Base-by-base conservation (phyloP, 2,329 filamentous ascomycete genomes). In the Waltergamsia citrina region DNA sequence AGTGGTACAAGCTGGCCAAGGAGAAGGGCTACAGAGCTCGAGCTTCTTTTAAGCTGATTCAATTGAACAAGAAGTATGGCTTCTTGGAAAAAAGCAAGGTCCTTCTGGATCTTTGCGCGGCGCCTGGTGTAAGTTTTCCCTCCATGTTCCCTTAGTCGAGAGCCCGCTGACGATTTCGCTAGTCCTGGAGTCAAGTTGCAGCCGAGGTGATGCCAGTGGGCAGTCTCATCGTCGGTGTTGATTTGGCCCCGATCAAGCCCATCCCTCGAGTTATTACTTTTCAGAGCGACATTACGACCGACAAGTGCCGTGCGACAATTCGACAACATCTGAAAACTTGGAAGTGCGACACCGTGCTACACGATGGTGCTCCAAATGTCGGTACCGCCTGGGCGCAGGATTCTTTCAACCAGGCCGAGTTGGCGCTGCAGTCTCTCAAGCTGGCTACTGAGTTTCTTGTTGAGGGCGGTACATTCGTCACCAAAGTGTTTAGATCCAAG, bases 351-450 rank as follows among this genome's bases (percentile, higher is more conserved):
- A 86, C 84, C 0, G 92, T 98, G 5, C 69, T 98, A 25, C 92
- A 98, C 63, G 92, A 98, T 56, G 92, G 92, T 60, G 92, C 92
- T 1, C 92, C 92, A 30, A 98, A 98, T 50, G 92, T 98, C 38
- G 92, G 92, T 78, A 90, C 87, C 1, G 88, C 92, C 0, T 98
- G 92, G 92, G 83, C 88, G 28, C 92, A 98, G 63, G 92, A 98
- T 67, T 92, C 92, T 29, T 98, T 94, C 71, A 90, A 90, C 41
- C 92, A 98, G 61, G 92, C 90, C 38, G 90, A 96, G 61, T 67
- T 98, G 34, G 86, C 84, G 10, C 65, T 98, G 36, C 85, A 94
- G 54, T 83, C 85, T 7, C 71, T 98, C 70, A 94, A 93, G 57
- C 67, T 98, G 37, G 92, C 92, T 4, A 94, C 87, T 0, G 90